Evolutionary conservation across 1,139 yeast genomes (phyloP), one percentile per base, ranked within the genome.

Genomic region (Eremothecium sinecaudum): DNA sequence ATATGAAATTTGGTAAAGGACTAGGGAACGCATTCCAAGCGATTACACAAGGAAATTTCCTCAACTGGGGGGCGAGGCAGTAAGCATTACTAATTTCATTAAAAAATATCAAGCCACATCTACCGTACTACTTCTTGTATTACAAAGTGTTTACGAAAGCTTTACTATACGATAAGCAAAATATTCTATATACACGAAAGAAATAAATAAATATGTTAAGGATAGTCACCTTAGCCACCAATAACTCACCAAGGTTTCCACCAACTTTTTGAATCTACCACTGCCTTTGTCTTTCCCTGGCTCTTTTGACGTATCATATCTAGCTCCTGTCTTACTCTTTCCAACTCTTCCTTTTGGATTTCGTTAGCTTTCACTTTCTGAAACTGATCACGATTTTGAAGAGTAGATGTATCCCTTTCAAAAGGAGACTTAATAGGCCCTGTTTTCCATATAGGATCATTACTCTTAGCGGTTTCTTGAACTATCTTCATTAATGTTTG

Each of bases 361-460:
- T 62, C 61, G 16, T 61, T 63, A 3, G 77, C 78, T 33, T 61
- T 53, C 26, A 66, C 59, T 43, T 62, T 63, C 44, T 73, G 73
- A 42, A 71, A 70, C 34, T 62, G 60, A 35, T 71, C 73, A 37
- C 67, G 63, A 37, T 44, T 58, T 56, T 47, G 59, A 49, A 48
- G 46, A 15, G 49, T 46, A 8, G 35, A 48, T 35, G 34, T 31
- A 46, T 61, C 45, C 67, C 83, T 65, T 74, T 53, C 60, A 55
- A 55, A 78, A 0, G 92, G 92, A 2, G 79, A 69, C 32, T 66
- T 64, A 33, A 80, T 69, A 1, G 73, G 64, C 0, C 87, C 93
- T 0, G 92, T 75, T 53, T 71, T 77, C 93, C 93, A 80, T 31
- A 80, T 72, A 0, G 93, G 93, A 37, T 79, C 82, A 45, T 73